Percentiles rank a stretch among this genome's conserved stretches.
phyloP scores from a whole-genome alignment of 2,329 filamentous ascomycete genomes.

The Neophaeococcomyces aloes region DNA sequence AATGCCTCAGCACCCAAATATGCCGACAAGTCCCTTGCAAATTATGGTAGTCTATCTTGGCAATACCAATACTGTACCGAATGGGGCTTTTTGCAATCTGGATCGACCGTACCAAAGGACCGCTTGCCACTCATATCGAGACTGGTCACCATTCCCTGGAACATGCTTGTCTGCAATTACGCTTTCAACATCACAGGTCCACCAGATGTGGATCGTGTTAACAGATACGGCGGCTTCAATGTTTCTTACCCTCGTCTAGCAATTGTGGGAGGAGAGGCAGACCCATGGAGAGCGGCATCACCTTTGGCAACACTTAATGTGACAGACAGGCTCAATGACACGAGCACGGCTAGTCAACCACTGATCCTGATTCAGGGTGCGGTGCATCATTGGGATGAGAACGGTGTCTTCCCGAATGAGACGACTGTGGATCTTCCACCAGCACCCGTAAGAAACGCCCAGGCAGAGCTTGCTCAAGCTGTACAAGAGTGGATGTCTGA shows the following conservation, averaged over 20 bases:
- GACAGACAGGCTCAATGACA: constrained; percentile 33
- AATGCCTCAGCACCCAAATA: constrained; percentile 37
- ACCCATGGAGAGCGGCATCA: constrained; percentile 69
- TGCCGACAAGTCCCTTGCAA: constrained; percentile 33
- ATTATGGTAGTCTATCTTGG: constrained; percentile 41
- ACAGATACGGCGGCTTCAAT: constrained; percentile 64
- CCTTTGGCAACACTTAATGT: constrained; percentile 54
- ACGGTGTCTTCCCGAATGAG: constrained; percentile 43
- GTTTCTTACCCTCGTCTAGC: constrained; percentile 67
- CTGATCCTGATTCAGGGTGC: constrained; percentile 63
- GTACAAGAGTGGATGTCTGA: constrained; percentile 58
- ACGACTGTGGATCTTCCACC: constrained; percentile 51
- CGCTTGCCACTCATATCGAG: constrained; percentile 63
- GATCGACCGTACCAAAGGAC: constrained; percentile 54
- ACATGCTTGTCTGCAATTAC: constrained; percentile 51
- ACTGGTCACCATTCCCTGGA: constrained; percentile 53
- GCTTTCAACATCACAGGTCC: constrained; percentile 59
- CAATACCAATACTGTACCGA: constrained; percentile 47
- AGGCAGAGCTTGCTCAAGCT: constrained; percentile 49
- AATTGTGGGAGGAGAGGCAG: constrained; percentile 63
- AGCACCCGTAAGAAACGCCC: constrained; percentile 40
- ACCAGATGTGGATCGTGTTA: constrained; percentile 56
- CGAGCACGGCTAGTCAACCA: constrained; percentile 54
- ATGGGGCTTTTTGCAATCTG: constrained; percentile 72
- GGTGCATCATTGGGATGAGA: constrained; percentile 71